A percentile compares a stretch with the other conserved stretches of the same genome.
phyloP scores from a whole-genome alignment of 257 asterid species.

The Cruciata laevipes region DNA sequence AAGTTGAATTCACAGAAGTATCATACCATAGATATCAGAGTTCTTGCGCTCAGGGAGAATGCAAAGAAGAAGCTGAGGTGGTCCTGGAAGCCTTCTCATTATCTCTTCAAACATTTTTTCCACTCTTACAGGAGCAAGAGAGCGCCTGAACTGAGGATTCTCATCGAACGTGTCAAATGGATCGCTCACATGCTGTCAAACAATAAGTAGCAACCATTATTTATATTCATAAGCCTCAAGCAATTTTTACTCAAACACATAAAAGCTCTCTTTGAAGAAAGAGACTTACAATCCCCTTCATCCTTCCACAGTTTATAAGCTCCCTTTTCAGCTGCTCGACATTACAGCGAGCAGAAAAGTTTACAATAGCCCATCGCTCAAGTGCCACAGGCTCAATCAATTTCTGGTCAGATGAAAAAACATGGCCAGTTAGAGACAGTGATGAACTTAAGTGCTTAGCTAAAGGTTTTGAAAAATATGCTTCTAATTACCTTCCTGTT shows the following conservation, averaged over 20 bases:
- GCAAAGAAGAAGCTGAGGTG: constrained; percentile 55
- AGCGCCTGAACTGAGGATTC: constrained; percentile 30
- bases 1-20: neutral
- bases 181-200: constrained; percentile 22
- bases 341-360: constrained; percentile 56
- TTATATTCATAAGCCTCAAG: neutral
- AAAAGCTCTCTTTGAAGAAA: neutral
- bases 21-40: constrained; percentile 57
- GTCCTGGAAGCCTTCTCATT: constrained; percentile 33
- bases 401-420: constrained; percentile 30
- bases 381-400: constrained; percentile 37
- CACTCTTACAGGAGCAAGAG: constrained; percentile 44
- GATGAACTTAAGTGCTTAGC: neutral
- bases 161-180: constrained; percentile 37
- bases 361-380: constrained; percentile 46
- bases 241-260: neutral
- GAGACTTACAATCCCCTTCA: constrained; percentile 66
- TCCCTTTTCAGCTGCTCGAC: constrained; percentile 21
- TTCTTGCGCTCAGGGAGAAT: constrained; percentile 58
- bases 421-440: constrained; percentile 11
- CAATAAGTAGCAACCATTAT: neutral
- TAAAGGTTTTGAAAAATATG: neutral
- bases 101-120: constrained; percentile 43
- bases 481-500: constrained; percentile 44
- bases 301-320: constrained; percentile 34